These are phyloP conservation scores for Colletotrichum lentis DNA, from an alignment of 2,329 filamentous ascomycete genomes.

Conservation along the genomic window DNA sequence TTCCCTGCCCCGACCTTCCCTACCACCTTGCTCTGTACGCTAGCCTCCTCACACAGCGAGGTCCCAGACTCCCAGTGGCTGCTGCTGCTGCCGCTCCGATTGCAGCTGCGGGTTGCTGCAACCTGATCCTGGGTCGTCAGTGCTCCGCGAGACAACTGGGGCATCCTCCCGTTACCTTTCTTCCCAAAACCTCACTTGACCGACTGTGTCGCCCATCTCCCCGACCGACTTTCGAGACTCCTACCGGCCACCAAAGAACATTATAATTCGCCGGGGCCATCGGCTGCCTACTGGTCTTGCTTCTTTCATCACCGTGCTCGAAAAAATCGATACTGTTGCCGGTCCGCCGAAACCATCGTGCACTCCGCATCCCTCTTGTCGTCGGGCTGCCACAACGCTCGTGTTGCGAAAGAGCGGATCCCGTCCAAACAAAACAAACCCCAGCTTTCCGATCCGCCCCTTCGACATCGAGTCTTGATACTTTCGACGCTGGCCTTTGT, in stretches of 20 bases:
- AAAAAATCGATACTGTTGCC: conserved; percentile 10
- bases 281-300: not conserved
- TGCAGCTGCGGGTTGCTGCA: conserved; percentile 24
- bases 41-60: conserved; percentile 30
- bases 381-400: conserved; percentile 26
- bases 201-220: conserved; percentile 33
- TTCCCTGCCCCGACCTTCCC: conserved; percentile 12
- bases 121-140: conserved; percentile 28
- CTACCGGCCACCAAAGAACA: conserved; percentile 24
- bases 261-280: conserved; percentile 24
- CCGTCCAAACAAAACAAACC: conserved; percentile 33
- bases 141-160: conserved; percentile 37
- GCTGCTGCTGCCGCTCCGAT: conserved; percentile 22
- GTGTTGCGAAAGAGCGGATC: conserved; percentile 31
- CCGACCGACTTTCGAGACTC: conserved; percentile 33
- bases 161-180: conserved; percentile 35
- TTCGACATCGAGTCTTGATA: conserved; percentile 28
- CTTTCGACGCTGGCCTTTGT: conserved; percentile 25
- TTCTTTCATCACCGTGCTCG: conserved; percentile 5
- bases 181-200: conserved; percentile 36
- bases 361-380: conserved; percentile 28
- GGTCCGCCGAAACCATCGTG: not conserved
- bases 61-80: conserved; percentile 21
- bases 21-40: not conserved
- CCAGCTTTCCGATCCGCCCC: conserved; percentile 18